Evolutionary conservation across 2,329 filamentous ascomycete species (phyloP).

Genomic region (Neoarthrinium moseri): DNA sequence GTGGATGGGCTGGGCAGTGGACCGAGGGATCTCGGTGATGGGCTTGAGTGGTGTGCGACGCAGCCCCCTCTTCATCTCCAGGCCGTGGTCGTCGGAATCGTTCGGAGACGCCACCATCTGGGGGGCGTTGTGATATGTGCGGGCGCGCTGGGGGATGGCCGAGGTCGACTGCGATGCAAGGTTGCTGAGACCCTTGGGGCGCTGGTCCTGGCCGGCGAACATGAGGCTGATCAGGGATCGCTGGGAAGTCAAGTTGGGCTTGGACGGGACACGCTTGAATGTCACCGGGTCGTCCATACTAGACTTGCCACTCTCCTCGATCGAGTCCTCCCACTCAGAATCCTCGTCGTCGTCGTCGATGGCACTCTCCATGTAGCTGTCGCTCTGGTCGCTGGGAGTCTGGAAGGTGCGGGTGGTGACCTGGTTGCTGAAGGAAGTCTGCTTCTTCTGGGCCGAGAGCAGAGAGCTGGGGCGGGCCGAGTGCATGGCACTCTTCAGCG

Average conservation of each 20-base stretch:
- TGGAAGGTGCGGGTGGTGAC: constrained; percentile 68
- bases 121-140: constrained; percentile 46
- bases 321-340: constrained; percentile 63
- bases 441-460: constrained; percentile 62
- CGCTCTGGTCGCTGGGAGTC: constrained; percentile 54
- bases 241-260: constrained; percentile 78
- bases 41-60: constrained; percentile 48
- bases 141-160: constrained; percentile 64
- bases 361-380: constrained; percentile 73
- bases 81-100: constrained; percentile 60
- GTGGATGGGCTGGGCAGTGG: constrained; percentile 74
- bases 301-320: constrained; percentile 79
- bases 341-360: constrained; percentile 71
- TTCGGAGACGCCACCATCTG: constrained; percentile 50
- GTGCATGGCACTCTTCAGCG: constrained; percentile 57
- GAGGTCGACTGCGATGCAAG: constrained; percentile 66
- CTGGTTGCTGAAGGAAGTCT: constrained; percentile 78
- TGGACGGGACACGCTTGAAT: constrained; percentile 90
- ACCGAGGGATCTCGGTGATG: constrained; percentile 64
- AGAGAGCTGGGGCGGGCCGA: constrained; percentile 41
- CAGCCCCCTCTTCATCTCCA: constrained; percentile 63
- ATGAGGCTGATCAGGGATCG: constrained; percentile 87
- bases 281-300: constrained; percentile 77
- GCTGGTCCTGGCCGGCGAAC: constrained; percentile 74
- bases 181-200: constrained; percentile 67